Evolutionary conservation across 2,329 filamentous ascomycete species (phyloP), one percentile per base, ranked within the genome.

Genomic region (Colletotrichum tabaci): DNA sequence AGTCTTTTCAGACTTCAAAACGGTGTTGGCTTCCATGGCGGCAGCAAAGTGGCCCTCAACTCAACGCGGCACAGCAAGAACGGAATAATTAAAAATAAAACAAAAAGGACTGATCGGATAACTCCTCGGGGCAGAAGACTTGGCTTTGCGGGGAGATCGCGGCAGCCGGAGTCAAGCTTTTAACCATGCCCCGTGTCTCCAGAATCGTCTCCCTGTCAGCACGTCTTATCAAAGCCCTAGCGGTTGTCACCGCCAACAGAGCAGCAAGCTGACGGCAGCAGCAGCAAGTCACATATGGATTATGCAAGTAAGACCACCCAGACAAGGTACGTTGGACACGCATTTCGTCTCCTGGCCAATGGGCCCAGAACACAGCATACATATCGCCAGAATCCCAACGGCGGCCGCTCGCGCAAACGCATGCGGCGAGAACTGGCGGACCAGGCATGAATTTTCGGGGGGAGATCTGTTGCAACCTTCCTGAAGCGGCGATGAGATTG

Each of bases 91-190:
- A 10, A 8, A 15, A 26, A 1, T 42, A 1, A 9, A 23, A 21
- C 23, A 44, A 13, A 35, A 2, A 4, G 16, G 55, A 16, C 10
- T 6, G 18, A 18, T 49, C 12, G 15, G 15, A 44, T 12, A 12
- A 12, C 10, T 53, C 16, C 10, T 5, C 26, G 47, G 35, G 47
- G 15, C 47, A 26, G 8, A 44, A 8, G n/a, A 13, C 49, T 56
- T 53, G 50, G 50, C 61, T 35, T 64, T 38, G 44, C 52, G 42
- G 40, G 61, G 23, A 26, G 40, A 42, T 21, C 26, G 21, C 47
- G 67, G 35, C 55, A 66, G 26, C 67, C 62, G 62, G 21, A 42
- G 40, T 60, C 67, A 70, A 71, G 67, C 64, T 71, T 71, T 71
- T 62, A 67, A 62, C 64, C 64, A 57, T 26, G 30, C 30, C 30